These are phyloP conservation scores for Septoria petroselini DNA, from an alignment of 2,329 filamentous ascomycete species.

Conservation along the genomic window DNA sequence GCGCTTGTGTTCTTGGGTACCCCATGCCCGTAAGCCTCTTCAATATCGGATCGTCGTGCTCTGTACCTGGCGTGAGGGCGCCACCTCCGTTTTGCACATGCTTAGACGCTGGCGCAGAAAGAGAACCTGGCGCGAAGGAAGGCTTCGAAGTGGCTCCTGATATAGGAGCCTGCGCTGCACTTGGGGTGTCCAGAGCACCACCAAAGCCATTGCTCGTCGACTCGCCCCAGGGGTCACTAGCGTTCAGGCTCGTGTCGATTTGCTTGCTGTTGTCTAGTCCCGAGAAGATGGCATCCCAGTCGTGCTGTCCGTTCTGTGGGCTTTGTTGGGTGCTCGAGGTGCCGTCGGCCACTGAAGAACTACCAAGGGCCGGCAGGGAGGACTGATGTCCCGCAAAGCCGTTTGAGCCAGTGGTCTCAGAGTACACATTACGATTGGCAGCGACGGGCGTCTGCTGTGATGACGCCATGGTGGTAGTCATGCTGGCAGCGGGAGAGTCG, in stretches of 20 bases:
- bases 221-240: conserved; percentile 33
- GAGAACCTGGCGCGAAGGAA: conserved; percentile 13
- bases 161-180: conserved; percentile 21
- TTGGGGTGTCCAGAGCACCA: conserved; percentile 12
- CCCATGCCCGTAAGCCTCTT: conserved; percentile 90
- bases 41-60: conserved; percentile 86
- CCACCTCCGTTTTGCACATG: conserved; percentile 49
- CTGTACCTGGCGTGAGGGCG: conserved; percentile 68
- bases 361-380: conserved; percentile 11
- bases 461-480: conserved; percentile 47
- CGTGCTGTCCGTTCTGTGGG: conserved; percentile 55
- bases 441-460: conserved; percentile 40
- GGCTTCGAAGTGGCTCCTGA: conserved; percentile 14
- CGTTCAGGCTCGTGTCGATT: conserved; percentile 30
- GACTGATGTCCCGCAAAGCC: conserved; percentile 33
- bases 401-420: conserved; percentile 22
- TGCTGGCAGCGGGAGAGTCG: conserved; percentile 59
- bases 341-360: conserved; percentile 11
- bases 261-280: conserved; percentile 59
- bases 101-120: conserved; percentile 4
- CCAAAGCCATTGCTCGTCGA: conserved; percentile 12
- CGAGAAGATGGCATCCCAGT: conserved; percentile 95
- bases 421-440: conserved; percentile 26
- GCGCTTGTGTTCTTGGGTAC: conserved; percentile 68
- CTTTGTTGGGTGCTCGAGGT: conserved; percentile 36